These are phyloP conservation scores for Capronia epimyces DNA, from an alignment of 2,329 filamentous ascomycete species.

Conservation along the genomic window DNA sequence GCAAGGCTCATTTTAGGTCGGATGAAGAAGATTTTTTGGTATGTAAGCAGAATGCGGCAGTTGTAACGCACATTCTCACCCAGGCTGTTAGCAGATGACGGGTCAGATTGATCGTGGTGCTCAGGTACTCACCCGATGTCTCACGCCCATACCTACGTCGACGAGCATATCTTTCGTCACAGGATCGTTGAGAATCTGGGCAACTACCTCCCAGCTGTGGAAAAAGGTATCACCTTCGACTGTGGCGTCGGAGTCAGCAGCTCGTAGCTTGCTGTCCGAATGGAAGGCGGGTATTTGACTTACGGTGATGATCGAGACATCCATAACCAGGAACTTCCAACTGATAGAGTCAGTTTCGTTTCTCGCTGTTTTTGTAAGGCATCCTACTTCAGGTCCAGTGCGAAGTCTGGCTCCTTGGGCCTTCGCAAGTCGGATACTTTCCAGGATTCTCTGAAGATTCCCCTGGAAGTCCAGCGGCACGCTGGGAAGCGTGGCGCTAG, in stretches of 20 bases:
- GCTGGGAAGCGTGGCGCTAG: conserved; percentile 13
- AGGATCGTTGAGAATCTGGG: conserved; percentile 55
- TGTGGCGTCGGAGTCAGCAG: conserved; percentile 30
- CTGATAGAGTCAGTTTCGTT: conserved; percentile 21
- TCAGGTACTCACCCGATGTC: too few species aligned
- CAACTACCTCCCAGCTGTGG: conserved; percentile 59
- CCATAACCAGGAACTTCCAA: conserved; percentile 58
- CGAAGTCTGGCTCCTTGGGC: conserved; percentile 57
- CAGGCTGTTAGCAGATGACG: too few species aligned
- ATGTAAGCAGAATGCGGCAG: conserved; percentile 58
- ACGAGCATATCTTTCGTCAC: conserved; percentile 61
- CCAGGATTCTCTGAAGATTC: conserved; percentile 58
- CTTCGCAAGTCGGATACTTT: conserved; percentile 59
- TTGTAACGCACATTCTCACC: conserved; percentile 61
- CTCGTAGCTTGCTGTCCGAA: background rate
- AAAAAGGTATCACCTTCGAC: conserved; percentile 48
- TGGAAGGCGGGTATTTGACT: too few species aligned
- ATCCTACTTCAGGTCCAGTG: conserved; percentile 50
- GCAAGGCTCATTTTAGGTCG: conserved; percentile 64
- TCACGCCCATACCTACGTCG: conserved; percentile 38
- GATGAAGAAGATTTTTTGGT: conserved; percentile 65
- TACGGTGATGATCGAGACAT: conserved; percentile 61
- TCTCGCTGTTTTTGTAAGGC: background rate
- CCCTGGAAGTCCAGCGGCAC: conserved; percentile 56
- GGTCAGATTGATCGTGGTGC: too few species aligned